Evolutionary conservation across 352 stramenopile species (phyloP), one percentile per base, ranked within the genome.

Genomic region (Blastocystis hominis): DNA sequence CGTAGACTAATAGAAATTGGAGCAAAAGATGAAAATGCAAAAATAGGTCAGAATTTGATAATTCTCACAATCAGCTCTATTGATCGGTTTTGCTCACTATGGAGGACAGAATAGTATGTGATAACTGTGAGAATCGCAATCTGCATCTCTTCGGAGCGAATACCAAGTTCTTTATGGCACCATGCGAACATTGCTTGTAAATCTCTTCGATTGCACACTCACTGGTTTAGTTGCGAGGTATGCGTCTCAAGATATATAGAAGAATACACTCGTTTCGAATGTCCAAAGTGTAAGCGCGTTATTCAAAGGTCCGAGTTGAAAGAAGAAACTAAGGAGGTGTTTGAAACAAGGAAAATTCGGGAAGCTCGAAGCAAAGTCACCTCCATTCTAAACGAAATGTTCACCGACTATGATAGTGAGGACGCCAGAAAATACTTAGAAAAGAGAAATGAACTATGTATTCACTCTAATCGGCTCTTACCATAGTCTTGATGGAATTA

Each of bases 161-260:
- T 62, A 80, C 24, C 7, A 64, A 80, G 70, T 80, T 80, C 30
- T 80, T 50, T 15, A 17, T 80, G n/a, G 70, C 70, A n/a, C 44
- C 44, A n/a, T 80, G 70, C 42, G 46, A 80, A 17, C 70, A 80
- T 62, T 62, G 44, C 70, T 80, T 80, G 70, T 80, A 76, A 70
- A 47, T 20, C 13, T 46, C 42, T 44, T n/a, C 20, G 24, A 61
- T 20, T 59, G 36, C n/a, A 30, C 24, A 36, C 3, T 36, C 30
- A 59, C 30, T 46, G 20, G 20, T 42, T 20, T 80, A 80, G 70
- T 80, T 80, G 70, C 50, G 46, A 40, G 5, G 50, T 63, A 34
- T 80, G 70, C 54, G 70, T 80, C n/a, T 63, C 20, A 38, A 50
- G 50, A 80, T 62, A 64, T 47, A 80, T 80, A 44, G 50, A 80